phyloP scores from a whole-genome alignment of 164 flowering plant species.

The Stephania japonica region DNA sequence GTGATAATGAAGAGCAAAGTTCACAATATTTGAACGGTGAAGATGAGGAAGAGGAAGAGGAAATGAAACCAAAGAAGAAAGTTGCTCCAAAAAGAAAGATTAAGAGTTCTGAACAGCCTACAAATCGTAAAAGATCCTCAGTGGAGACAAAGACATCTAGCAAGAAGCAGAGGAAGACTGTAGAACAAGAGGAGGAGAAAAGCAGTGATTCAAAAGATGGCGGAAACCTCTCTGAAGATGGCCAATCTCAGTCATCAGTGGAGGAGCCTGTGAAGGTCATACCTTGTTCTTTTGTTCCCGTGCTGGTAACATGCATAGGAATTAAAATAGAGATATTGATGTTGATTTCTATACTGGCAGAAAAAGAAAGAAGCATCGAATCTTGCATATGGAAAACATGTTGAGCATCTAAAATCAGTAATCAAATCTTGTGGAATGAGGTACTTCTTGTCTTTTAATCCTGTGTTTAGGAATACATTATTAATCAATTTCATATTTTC shows the following conservation, averaged over 20 bases:
- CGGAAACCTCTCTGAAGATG: slow-evolving; percentile 50
- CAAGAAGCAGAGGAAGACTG: slow-evolving; percentile 39
- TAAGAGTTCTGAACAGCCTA: slow-evolving; percentile 32
- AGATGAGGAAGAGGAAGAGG: slow-evolving; percentile 32
- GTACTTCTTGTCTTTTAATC: slow-evolving; percentile 25
- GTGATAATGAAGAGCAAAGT: slow-evolving; percentile 25
- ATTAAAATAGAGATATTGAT: not conserved
- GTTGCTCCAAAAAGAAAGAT: slow-evolving; percentile 31
- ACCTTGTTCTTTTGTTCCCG: slow-evolving; percentile 4
- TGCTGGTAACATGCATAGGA: not conserved
- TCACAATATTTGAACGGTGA: slow-evolving; percentile 37
- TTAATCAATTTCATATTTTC: not conserved
- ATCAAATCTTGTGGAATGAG: slow-evolving; percentile 92
- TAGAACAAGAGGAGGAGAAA: slow-evolving; percentile 30
- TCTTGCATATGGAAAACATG: slow-evolving; percentile 68
- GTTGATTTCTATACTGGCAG: slow-evolving; percentile 27
- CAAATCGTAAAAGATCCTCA: slow-evolving; percentile 44
- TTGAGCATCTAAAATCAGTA: slow-evolving; percentile 74
- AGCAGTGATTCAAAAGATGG: slow-evolving; percentile 41
- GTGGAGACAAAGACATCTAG: slow-evolving; percentile 33
- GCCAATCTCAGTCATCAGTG: slow-evolving; percentile 48
- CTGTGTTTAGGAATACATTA: not conserved
- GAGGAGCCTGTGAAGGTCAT: slow-evolving; percentile 58
- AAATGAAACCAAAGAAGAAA: slow-evolving; percentile 45
- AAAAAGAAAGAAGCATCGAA: slow-evolving; percentile 50